Conservation (phyloP, 2,329 filamentous ascomycete species). For the Aspergillus proliferans region DNA sequence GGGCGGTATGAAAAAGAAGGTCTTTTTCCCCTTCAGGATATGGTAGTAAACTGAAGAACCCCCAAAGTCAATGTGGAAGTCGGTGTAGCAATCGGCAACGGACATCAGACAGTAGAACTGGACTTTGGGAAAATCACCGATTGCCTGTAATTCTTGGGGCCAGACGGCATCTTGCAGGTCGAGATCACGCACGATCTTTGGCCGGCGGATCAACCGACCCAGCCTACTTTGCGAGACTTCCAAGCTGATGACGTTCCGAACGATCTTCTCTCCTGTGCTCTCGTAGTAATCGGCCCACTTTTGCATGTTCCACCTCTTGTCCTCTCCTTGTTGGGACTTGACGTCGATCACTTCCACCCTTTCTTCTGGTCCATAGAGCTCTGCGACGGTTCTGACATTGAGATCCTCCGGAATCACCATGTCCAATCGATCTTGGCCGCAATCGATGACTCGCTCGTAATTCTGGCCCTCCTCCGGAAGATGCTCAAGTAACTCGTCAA, state of each 20-base stretch:
- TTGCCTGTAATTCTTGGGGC: constrained; percentile 46
- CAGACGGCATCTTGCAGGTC: constrained; percentile 48
- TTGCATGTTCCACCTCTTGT: constrained; percentile 58
- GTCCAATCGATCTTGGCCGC: constrained; percentile 59
- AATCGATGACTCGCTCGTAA: constrained; percentile 46
- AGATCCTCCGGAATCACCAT: constrained; percentile 62
- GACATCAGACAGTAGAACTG: constrained; percentile 67
- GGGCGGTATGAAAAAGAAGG: constrained; percentile 65
- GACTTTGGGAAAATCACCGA: constrained; percentile 56
- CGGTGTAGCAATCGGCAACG: constrained; percentile 63
- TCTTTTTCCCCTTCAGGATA: constrained; percentile 62
- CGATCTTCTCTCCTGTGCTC: constrained; percentile 52
- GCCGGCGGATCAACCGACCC: constrained; percentile 56
- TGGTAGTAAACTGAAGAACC: constrained; percentile 67
- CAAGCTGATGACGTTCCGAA: constrained; percentile 64
- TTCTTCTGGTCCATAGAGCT: constrained; percentile 58
- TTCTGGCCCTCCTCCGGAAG: constrained; percentile 20
- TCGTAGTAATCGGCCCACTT: constrained; percentile 66
- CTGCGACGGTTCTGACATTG: constrained; percentile 57
- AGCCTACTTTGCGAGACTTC: constrained; percentile 61
- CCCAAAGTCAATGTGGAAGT: constrained; percentile 67
- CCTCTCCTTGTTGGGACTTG: constrained; percentile 61
- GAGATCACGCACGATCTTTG: constrained; percentile 60
- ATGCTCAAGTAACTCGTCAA: constrained; percentile 33
- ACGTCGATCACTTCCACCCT: constrained; percentile 63